These are phyloP conservation scores for Penicillium diatomitis DNA, from an alignment of 495 filamentous ascomycete genomes.

Conservation along the genomic window DNA sequence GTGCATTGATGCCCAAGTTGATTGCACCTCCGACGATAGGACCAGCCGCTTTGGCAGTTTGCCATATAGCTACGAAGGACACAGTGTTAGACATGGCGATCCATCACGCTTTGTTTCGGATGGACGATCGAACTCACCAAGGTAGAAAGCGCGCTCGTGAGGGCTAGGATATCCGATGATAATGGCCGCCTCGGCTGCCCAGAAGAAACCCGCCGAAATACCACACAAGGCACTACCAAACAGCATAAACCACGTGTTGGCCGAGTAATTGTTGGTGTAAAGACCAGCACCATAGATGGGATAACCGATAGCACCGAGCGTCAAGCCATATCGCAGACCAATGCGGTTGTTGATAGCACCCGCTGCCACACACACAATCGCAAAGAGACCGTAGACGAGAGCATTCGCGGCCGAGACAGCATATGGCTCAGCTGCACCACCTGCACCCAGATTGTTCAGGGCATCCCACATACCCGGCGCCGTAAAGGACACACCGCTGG, in stretches of 20 bases:
- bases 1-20: conserved; percentile 23
- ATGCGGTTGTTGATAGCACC: conserved; percentile 40
- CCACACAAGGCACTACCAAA: conserved; percentile 57
- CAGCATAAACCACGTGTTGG: conserved; percentile 53
- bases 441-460: conserved; percentile 25
- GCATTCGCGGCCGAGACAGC: conserved; percentile 26
- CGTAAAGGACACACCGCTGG: conserved; percentile 25
- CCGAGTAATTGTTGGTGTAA: conserved; percentile 56
- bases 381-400: conserved; percentile 23
- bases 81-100: no score
- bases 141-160: conserved; percentile 45
- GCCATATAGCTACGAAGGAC: conserved; percentile 17
- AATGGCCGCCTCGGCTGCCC: conserved; percentile 57
- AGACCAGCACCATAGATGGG: conserved; percentile 43
- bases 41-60: conserved; percentile 24
- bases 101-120: not conserved
- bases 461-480: conserved; percentile 31
- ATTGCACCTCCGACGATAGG: conserved; percentile 26
- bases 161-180: conserved; percentile 55
- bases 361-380: conserved; percentile 23
- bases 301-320: conserved; percentile 44
- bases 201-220: conserved; percentile 57
- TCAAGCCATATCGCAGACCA: conserved; percentile 49
- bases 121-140: conserved; percentile 5
- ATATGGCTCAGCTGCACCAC: conserved; percentile 25